Evolutionary conservation across 2,329 filamentous ascomycete genomes (phyloP).

Genomic region (Fusarium sp.): DNA sequence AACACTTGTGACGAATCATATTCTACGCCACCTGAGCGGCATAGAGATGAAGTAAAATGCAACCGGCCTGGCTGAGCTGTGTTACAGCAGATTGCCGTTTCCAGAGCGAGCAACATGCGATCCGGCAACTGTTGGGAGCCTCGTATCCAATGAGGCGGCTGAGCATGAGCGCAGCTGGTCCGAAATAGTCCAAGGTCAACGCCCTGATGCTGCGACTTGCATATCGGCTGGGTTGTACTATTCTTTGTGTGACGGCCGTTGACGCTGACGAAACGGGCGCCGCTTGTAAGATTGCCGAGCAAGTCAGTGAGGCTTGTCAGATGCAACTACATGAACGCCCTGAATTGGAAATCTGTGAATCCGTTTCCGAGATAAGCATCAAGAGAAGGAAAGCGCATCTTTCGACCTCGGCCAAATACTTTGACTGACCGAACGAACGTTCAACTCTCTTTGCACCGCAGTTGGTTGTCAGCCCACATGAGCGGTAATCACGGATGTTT

Average conservation of each 20-base stretch:
- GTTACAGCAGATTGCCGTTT: slow-evolving; percentile 23
- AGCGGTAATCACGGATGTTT: slow-evolving; percentile 9
- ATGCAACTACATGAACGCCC: slow-evolving; percentile 20
- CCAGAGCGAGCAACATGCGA: slow-evolving; percentile 5
- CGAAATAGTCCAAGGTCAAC: background rate
- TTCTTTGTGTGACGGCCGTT: slow-evolving; percentile 14
- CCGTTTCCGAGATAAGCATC: slow-evolving; percentile 1
- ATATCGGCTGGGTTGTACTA: slow-evolving; percentile 10
- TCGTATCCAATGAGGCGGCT: slow-evolving; percentile 18
- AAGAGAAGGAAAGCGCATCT: background rate
- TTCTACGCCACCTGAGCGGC: slow-evolving; percentile 25
- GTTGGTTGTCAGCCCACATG: slow-evolving; percentile 11
- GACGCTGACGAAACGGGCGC: slow-evolving; percentile 12
- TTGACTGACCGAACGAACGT: background rate
- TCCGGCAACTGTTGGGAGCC: slow-evolving; percentile 1
- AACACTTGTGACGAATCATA: slow-evolving; percentile 38
- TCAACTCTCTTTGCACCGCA: background rate
- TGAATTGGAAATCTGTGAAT: slow-evolving; percentile 16
- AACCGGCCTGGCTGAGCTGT: slow-evolving; percentile 16
- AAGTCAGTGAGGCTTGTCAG: slow-evolving; percentile 9
- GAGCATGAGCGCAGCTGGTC: slow-evolving; percentile 7
- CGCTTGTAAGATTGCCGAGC: slow-evolving; percentile 1
- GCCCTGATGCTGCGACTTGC: background rate
- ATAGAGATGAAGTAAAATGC: slow-evolving; percentile 3
- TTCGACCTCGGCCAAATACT: background rate